These are phyloP conservation scores for Citrus cavaleriei DNA, from an alignment of 345 rosid genomes.

Conservation along the genomic window DNA sequence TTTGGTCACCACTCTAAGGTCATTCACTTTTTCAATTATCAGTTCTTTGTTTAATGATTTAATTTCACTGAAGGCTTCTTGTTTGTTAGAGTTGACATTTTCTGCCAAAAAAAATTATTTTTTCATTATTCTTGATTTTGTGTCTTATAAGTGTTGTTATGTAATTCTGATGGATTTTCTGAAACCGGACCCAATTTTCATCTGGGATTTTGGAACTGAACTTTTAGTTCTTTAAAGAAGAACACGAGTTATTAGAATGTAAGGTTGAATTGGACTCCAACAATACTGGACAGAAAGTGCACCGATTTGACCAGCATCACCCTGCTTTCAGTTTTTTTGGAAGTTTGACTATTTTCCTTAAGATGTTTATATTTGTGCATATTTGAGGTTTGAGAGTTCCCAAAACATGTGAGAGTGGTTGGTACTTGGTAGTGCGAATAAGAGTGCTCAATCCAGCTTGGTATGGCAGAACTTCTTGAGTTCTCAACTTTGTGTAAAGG, in stretches of 20 bases:
- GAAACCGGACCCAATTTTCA: neutral
- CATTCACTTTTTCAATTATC: neutral
- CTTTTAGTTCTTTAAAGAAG: neutral
- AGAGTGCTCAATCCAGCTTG: neutral
- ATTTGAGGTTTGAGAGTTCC: neutral
- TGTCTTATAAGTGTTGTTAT: neutral
- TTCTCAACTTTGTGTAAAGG: neutral
- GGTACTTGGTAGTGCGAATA: neutral
- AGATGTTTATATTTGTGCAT: no score
- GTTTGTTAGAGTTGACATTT: neutral
- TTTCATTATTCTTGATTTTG: neutral
- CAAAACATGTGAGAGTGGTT: neutral
- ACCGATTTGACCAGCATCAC: neutral
- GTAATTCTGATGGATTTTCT: neutral
- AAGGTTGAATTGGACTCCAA: neutral
- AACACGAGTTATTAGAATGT: neutral
- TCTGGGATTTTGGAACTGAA: neutral
- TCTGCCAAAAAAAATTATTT: neutral
- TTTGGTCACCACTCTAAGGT: slow-evolving; percentile 60
- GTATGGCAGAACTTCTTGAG: neutral
- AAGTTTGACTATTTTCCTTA: neutral
- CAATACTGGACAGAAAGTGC: neutral
- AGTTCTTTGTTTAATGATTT: neutral
- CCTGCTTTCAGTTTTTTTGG: neutral
- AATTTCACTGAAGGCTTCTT: neutral